Evolutionary conservation across 495 filamentous ascomycete species (phyloP).

Genomic region (Daldinia loculata): DNA sequence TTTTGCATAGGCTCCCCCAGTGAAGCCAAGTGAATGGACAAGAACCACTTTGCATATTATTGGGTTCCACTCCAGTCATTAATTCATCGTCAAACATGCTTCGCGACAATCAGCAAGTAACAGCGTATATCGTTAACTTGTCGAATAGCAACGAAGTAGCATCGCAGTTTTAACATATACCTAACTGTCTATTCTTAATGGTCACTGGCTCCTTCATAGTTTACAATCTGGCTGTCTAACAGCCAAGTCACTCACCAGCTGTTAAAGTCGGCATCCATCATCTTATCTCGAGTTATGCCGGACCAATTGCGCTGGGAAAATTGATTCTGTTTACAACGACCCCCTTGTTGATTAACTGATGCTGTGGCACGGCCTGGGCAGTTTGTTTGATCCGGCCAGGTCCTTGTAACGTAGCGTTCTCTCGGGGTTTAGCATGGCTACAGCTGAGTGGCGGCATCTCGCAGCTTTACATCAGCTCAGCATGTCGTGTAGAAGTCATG

Average conservation of each 20-base stretch:
- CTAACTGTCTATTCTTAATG: neutral
- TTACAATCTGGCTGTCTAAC: conserved; percentile 14
- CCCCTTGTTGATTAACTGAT: conserved; percentile 30
- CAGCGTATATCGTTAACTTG: conserved; percentile 16
- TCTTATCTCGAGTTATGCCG: conserved; percentile 22
- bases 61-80: conserved; percentile 23
- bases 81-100: conserved; percentile 2
- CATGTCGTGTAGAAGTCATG: neutral
- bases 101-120: neutral
- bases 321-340: conserved; percentile 3
- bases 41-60: conserved; percentile 19
- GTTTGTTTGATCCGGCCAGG: conserved; percentile 27
- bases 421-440: conserved; percentile 20
- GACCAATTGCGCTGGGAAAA: conserved; percentile 23
- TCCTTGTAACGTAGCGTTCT: conserved; percentile 36
- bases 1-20: conserved; percentile 26
- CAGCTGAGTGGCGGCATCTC: conserved; percentile 33
- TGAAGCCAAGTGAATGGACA: conserved; percentile 2
- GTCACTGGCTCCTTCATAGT: conserved; percentile 20
- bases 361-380: conserved; percentile 34
- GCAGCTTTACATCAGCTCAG: conserved; percentile 33
- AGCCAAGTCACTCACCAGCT: conserved; percentile 34
- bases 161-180: neutral
- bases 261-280: conserved; percentile 31
- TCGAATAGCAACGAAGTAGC: conserved; percentile 15